Evolutionary conservation across 441 rosid species (phyloP), one percentile per base, ranked within the genome.

Genomic region (Erysimum cheiri): DNA sequence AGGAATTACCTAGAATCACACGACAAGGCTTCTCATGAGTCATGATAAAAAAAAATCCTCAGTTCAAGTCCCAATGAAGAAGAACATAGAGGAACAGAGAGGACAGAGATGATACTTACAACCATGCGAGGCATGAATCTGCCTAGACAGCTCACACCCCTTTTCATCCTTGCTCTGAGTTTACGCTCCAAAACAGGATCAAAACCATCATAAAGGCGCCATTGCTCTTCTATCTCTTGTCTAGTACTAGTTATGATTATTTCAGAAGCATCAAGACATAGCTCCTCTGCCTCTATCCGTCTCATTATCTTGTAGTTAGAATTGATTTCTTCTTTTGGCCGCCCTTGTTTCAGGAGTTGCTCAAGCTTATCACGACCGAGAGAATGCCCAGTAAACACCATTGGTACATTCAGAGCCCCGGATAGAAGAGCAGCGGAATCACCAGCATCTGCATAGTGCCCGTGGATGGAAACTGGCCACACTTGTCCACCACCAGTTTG

Each of bases 361-460:
- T 92, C 98, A 36, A 90, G 81, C 83, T 94, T 94, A 82, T 94
- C 97, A 50, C 94, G 91, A 17, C 99, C 98, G 64, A 94, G 91
- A 77, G 98, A 94, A 72, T 94, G 99, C 0, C 98, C 99, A 53
- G 99, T 94, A 67, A 94, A 92, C 74, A 92, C 87, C 99, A 92
- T 92, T 4, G 99, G 98, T 32, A 95, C 99, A 64, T 92, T 95
- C 36, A 92, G 71, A 78, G 95, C 93, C 12, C 99, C 99, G 71
- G 99, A 88, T 41, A 95, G 73, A 82, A 92, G 97, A 61, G 98
- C 93, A 40, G 91, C 87, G 14, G 96, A 87, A 67, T 95, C 90
- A 49, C 98, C 99, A 29, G 98, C 97, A 84, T 95, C 99, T 54
- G 98, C 97, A 78, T 90, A 95, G 77, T 95, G 99, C n/a, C 99